Evolutionary conservation across 306 rosid genomes (phyloP), one percentile per base, ranked within the genome.

Genomic region (Dryas drummondii): DNA sequence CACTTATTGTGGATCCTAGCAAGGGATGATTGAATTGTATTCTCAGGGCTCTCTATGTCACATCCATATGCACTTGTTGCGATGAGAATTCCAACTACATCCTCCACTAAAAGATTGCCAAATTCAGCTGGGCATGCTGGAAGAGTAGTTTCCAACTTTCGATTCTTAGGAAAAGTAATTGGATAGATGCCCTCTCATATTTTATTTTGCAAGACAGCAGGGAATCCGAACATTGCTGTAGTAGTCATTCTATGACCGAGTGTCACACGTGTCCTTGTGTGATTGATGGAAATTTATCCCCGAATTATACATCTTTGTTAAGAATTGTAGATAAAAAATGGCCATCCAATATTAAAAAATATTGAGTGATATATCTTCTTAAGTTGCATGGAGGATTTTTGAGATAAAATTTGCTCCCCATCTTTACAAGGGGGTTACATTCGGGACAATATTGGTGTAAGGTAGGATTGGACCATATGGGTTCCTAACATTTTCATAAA

Each of bases 11-110:
- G 66, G 14, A 48, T 70, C 59, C 49, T 44, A 2, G 44, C 66
- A 41, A 63, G 56, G 19, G 49, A 50, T 51, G 75, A 49, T 75
- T 73, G 59, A 41, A 6, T 75, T 68, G 15, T 73, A 17, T 7
- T 56, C 15, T 9, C 54, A 9, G 42, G 45, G 66, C 53, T 62
- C 48, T 62, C 37, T 10, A 7, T 49, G 6, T 52, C 19, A 50
- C 62, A 5, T 22, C 27, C 26, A 41, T 41, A 32, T 60, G 50
- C 50, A 14, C 26, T 4, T 8, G 27, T 9, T 52, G 2, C 56
- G 2, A 19, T 14, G 56, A 52, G 14, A 15, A 15, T 5, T 32
- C 56, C 56, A 14, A 14, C 17, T 52, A 15, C 5, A 52, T 19
- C 37, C 1, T 41, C 48, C 68, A 63, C 68, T 63, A n/a, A 16